A percentile compares a stretch with the other conserved stretches of the same genome.
phyloP scores from a whole-genome alignment of 2,329 filamentous ascomycete species.

The Pseudocercospora pini-densiflorae region DNA sequence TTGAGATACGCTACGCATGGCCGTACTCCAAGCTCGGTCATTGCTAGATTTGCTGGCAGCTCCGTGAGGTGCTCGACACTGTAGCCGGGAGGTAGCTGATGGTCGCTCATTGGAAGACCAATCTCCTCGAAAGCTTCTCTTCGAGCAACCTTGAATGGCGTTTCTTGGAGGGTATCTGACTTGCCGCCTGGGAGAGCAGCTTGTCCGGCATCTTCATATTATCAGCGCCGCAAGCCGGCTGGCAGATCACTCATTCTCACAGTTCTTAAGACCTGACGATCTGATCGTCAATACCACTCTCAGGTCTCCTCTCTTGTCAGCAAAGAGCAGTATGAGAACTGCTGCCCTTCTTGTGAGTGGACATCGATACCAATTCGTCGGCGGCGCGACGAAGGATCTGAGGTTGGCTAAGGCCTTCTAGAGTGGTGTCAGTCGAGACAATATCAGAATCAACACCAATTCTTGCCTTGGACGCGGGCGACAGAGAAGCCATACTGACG shows the following conservation, averaged over 20 bases:
- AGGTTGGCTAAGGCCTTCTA: slow-evolving; percentile 59
- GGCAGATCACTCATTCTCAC: slow-evolving; percentile 39
- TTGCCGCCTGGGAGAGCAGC: slow-evolving; percentile 59
- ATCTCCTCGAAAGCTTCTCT: slow-evolving; percentile 94
- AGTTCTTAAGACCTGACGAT: slow-evolving; percentile 62
- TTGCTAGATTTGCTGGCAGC: slow-evolving; percentile 65
- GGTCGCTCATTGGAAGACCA: slow-evolving; percentile 75
- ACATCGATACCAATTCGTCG: slow-evolving; percentile 61
- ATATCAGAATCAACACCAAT: not conserved
- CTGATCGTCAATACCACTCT: slow-evolving; percentile 68
- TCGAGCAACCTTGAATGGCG: slow-evolving; percentile 77
- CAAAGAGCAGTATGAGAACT: slow-evolving; percentile 85
- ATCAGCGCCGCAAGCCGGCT: slow-evolving; percentile 6
- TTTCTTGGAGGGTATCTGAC: slow-evolving; percentile 60
- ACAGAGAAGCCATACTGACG: slow-evolving; percentile 38
- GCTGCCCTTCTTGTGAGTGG: slow-evolving; percentile 74
- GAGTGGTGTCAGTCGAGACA: slow-evolving; percentile 10
- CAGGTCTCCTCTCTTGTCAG: slow-evolving; percentile 79
- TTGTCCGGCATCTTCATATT: slow-evolving; percentile 53
- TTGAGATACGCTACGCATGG: slow-evolving; percentile 65
- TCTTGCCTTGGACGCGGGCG: slow-evolving; percentile 40
- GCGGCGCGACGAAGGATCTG: slow-evolving; percentile 60
- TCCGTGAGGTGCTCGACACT: slow-evolving; percentile 85
- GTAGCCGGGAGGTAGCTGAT: slow-evolving; percentile 74
- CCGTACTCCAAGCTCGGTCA: slow-evolving; percentile 55